These are phyloP conservation scores for Lipomyces sp. DNA, from an alignment of 805 yeast species.

Conservation along the genomic window DNA sequence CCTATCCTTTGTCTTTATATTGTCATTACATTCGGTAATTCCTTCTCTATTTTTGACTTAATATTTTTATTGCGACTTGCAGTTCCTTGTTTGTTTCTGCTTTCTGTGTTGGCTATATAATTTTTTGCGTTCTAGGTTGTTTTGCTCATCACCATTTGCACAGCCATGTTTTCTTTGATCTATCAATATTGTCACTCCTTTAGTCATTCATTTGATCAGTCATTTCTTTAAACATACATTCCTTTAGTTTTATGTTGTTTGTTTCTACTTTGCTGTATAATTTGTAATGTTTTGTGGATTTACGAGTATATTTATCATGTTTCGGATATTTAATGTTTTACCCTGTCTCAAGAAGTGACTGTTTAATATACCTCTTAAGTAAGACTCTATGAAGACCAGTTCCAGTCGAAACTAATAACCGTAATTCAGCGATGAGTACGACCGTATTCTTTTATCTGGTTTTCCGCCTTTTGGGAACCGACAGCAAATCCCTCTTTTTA, in stretches of 20 bases:
- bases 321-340: not conserved
- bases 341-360: too few relatives aligned
- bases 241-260: not conserved
- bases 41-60: not conserved
- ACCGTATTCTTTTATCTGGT: too few relatives aligned
- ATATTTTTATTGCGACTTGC: too few relatives aligned
- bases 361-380: too few relatives aligned
- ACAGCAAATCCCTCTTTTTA: not conserved
- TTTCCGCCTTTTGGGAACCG: too few relatives aligned
- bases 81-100: too few relatives aligned
- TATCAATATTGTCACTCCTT: not conserved
- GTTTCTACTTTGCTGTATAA: not conserved
- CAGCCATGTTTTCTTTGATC: not conserved
- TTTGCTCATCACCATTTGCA: not conserved
- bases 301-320: not conserved
- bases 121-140: not conserved
- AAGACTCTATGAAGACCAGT: too few relatives aligned
- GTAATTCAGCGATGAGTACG: too few relatives aligned
- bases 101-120: too few relatives aligned
- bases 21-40: not conserved
- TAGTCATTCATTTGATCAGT: not conserved
- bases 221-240: not conserved
- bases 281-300: not conserved
- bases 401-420: too few relatives aligned
- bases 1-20: not conserved